Evolutionary conservation across 345 rosid genomes (phyloP), one percentile per base, ranked within the genome.

Genomic region (Anastatica hierochuntica): DNA sequence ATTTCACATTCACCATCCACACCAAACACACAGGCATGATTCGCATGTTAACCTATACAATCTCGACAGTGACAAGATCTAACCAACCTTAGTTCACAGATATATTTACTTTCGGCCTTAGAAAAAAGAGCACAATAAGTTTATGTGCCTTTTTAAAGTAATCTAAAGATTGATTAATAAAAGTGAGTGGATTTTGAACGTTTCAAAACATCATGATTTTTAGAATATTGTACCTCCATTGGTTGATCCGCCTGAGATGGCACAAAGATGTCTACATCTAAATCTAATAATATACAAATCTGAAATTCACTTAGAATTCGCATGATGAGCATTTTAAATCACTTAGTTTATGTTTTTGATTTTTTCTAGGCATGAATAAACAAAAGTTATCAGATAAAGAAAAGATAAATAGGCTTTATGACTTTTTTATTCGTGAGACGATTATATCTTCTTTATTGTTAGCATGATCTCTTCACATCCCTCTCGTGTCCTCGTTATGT

Each of bases 401-500:
- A 1, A 15, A 38, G 42, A 66, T 51, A 41, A 50, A 19, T 50
- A 26, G 15, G 64, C 70, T 66, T 58, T 49, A 27, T 8, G 70
- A 66, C n/a, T 58, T 58, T 58, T 51, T 50, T 14, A 58, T 66
- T 66, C 60, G 71, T 58, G 71, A 54, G 20, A 58, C 19, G 54
- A 58, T 43, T 51, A 45, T 58, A 66, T 66, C 33, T 9, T 29
- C 33, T 29, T 29, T 29, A 58, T 34, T 58, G 64, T 35, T 66
- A 49, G 61, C 65, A 66, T 51, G 65, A 52, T 66, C 60, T 29
- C n/a, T n/a, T n/a, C n/a, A n/a, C n/a, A n/a, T n/a, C n/a, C n/a
- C n/a, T n/a, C n/a, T n/a, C n/a, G n/a, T n/a, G n/a, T n/a, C n/a
- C n/a, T n/a, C n/a, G n/a, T n/a, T n/a, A n/a, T n/a, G n/a, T n/a